A percentile compares a stretch with the other conserved stretches of the same genome.
Evolutionary conservation across 495 filamentous ascomycete genomes (phyloP).

Genomic region (Hypoxylon rickii): DNA sequence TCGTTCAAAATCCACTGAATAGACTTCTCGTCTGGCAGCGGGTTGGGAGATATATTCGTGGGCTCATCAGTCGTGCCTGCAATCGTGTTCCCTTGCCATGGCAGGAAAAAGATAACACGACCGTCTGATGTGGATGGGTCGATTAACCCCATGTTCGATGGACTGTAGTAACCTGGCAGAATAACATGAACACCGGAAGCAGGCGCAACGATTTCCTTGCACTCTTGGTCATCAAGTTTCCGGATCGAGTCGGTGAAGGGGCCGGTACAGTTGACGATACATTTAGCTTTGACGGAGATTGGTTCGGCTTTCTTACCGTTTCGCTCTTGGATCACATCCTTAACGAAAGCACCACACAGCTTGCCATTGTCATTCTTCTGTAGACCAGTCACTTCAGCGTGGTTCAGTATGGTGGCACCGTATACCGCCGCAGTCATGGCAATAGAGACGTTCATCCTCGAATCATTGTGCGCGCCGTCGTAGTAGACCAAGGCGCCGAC

Average conservation of each 20-base stretch:
- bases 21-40: constrained; percentile 86
- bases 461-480: constrained; percentile 98
- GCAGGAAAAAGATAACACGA: constrained; percentile 97
- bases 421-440: constrained; percentile 96
- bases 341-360: constrained; percentile 77
- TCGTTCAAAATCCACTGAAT: constrained; percentile 97
- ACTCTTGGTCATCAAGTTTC: constrained; percentile 77
- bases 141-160: constrained; percentile 94
- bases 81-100: constrained; percentile 99
- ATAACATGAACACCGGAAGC: constrained; percentile 94
- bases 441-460: constrained; percentile 95
- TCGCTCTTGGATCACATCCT: constrained; percentile 70
- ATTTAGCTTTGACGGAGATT: constrained; percentile 82
- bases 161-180: constrained; percentile 93
- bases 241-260: constrained; percentile 93
- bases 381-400: constrained; percentile 84
- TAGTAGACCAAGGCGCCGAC: constrained; percentile 96
- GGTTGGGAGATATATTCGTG: constrained; percentile 78
- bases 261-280: constrained; percentile 95
- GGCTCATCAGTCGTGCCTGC: constrained; percentile 95
- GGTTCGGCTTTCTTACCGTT: constrained; percentile 55
- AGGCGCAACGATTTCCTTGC: constrained; percentile 88
- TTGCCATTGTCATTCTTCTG: constrained; percentile 79
- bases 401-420: constrained; percentile 89
- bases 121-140: constrained; percentile 95